Percentiles rank a stretch among this genome's conserved stretches.
Conservation (phyloP, 345 rosid species). For the Garcia nutans region DNA sequence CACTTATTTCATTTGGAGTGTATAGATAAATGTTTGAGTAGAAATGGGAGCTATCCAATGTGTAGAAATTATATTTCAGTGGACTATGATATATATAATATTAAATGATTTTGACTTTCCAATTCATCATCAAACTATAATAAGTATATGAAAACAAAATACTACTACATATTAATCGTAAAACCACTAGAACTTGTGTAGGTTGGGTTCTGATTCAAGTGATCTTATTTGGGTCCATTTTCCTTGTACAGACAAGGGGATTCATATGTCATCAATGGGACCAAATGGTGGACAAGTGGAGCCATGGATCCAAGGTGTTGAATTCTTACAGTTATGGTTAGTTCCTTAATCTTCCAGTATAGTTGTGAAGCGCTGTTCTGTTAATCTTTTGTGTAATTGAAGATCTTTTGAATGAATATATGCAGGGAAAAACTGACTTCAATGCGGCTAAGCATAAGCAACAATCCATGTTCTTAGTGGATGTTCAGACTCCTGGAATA, state of each 20-base stretch:
- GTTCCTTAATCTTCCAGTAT: slow-evolving; percentile 36
- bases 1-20: slow-evolving; percentile 65
- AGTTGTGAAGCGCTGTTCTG: slow-evolving; percentile 4
- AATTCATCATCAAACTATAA: no score
- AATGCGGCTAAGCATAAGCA: slow-evolving; percentile 78
- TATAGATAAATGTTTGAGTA: slow-evolving; percentile 63
- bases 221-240: slow-evolving; percentile 6
- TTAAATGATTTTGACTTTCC: no score
- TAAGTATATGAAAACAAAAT: no score
- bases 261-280: slow-evolving; percentile 78
- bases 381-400: slow-evolving; percentile 9
- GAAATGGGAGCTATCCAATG: slow-evolving; percentile 65
- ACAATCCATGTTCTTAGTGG: slow-evolving; percentile 95
- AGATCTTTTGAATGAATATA: slow-evolving; percentile 7
- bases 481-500: slow-evolving; percentile 71
- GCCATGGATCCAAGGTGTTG: slow-evolving; percentile 99
- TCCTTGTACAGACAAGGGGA: slow-evolving; percentile 65
- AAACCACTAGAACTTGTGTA: no score
- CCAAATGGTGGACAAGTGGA: no score
- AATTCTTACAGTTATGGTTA: slow-evolving; percentile 92
- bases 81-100: no score
- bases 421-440: slow-evolving; percentile 91
- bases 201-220: slow-evolving; percentile 10
- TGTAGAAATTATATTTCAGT: slow-evolving; percentile 51
- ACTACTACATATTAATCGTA: no score